Evolutionary conservation across 192 early-diverging fungal species (phyloP).

Genomic region (Linnemannia exigua): DNA sequence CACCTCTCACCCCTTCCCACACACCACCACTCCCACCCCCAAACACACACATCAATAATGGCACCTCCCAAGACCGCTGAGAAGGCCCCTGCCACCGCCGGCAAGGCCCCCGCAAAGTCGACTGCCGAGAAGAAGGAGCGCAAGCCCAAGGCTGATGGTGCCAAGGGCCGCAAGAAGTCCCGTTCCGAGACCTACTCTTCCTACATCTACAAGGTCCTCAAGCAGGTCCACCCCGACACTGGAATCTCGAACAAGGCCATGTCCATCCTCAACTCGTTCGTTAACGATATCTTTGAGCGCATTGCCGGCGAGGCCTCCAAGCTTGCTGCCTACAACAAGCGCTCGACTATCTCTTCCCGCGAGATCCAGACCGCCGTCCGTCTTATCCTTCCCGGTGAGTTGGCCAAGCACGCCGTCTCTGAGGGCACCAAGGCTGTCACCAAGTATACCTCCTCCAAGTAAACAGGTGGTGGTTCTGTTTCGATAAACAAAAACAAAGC

Average conservation of each 20-base stretch:
- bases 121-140: constrained; percentile 70
- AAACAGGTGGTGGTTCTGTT: constrained; percentile 25
- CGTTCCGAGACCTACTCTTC: constrained; percentile 93
- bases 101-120: constrained; percentile 81
- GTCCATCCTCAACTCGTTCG: constrained; percentile 97
- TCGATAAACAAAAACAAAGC: not conserved
- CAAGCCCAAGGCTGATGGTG: constrained; percentile 63
- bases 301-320: constrained; percentile 89
- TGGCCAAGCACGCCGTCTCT: constrained; percentile 97
- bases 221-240: constrained; percentile 97
- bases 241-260: constrained; percentile 99
- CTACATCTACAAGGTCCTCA: constrained; percentile 98
- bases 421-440: constrained; percentile 98
- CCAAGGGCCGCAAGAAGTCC: constrained; percentile 75
- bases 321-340: constrained; percentile 95
- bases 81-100: constrained; percentile 61
- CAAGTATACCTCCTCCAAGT: constrained; percentile 92
- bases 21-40: not conserved
- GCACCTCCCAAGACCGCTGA: constrained; percentile 58
- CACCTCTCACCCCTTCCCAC: not conserved
- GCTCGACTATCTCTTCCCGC: constrained; percentile 94
- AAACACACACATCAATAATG: constrained; percentile 23
- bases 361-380: constrained; percentile 91
- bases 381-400: constrained; percentile 87
- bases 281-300: constrained; percentile 98